Conservation (phyloP, 2,329 filamentous ascomycete species). For the Neoscytalidium dimidiatum region DNA sequence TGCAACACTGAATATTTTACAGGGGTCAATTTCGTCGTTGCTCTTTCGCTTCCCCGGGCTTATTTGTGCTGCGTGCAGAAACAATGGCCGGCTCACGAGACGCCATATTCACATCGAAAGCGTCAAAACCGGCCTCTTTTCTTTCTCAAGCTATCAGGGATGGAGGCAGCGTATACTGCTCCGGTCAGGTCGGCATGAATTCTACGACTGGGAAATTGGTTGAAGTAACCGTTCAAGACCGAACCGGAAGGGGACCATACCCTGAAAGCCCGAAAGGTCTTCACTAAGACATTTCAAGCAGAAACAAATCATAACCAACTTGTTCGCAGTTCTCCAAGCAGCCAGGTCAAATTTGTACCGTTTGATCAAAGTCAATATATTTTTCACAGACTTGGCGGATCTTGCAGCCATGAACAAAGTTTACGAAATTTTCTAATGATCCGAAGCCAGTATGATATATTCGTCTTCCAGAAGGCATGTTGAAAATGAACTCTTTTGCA, state of each 20-base stretch:
- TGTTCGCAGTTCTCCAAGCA: constrained; percentile 24
- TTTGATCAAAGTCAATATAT: constrained; percentile 35
- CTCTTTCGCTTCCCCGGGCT: not conserved
- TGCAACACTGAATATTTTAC: not conserved
- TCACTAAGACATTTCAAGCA: not conserved
- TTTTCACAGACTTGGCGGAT: constrained; percentile 30
- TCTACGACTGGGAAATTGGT: constrained; percentile 1
- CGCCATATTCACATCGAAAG: not conserved
- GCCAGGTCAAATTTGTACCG: constrained; percentile 28
- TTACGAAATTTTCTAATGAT: constrained; percentile 25
- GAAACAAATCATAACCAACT: not conserved
- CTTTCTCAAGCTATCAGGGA: constrained; percentile 2
- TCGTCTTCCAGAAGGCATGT: not conserved
- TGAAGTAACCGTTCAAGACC: not conserved
- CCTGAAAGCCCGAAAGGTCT: too few relatives aligned
- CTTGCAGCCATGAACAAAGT: constrained; percentile 33
- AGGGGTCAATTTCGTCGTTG: not conserved
- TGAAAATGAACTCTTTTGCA: too few relatives aligned
- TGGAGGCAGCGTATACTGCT: not conserved
- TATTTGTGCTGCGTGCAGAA: too few relatives aligned
- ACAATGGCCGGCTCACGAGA: not conserved
- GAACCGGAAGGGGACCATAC: not conserved
- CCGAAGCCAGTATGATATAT: not conserved
- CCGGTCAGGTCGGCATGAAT: not conserved
- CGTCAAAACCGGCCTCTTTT: constrained; percentile 26